A percentile compares a stretch with the other conserved stretches of the same genome.
These are phyloP conservation scores for Rhypophila decipiens DNA, from an alignment of 495 filamentous ascomycete species.

Conservation along the genomic window DNA sequence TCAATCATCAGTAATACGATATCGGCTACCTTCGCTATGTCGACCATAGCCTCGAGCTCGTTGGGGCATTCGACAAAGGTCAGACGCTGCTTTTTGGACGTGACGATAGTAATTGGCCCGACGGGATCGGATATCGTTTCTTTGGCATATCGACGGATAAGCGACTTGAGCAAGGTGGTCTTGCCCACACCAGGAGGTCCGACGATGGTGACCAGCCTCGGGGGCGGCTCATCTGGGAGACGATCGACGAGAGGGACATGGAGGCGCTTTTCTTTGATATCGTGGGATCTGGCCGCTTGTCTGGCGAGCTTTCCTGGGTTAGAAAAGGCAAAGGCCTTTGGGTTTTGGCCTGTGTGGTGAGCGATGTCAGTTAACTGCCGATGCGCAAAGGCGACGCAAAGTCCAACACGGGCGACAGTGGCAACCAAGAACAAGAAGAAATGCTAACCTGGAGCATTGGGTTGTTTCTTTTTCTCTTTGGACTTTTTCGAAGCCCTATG, in stretches of 20 bases:
- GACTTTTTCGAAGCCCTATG: slow-evolving; percentile 78
- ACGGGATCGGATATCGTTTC: slow-evolving; percentile 83
- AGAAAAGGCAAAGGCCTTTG: slow-evolving; percentile 85
- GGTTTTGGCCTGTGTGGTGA: slow-evolving; percentile 58
- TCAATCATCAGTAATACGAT: slow-evolving; percentile 97
- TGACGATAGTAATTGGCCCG: slow-evolving; percentile 91
- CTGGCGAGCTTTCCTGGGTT: slow-evolving; percentile 80
- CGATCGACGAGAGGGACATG: slow-evolving; percentile 96
- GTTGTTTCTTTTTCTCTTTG: slow-evolving; percentile 86
- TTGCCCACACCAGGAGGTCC: slow-evolving; percentile 82
- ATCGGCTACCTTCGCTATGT: slow-evolving; percentile 92
- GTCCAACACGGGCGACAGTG: too few relatives aligned
- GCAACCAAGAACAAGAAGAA: slow-evolving; percentile 2
- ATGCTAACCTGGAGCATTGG: slow-evolving; percentile 25
- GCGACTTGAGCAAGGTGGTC: slow-evolving; percentile 69
- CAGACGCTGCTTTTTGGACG: slow-evolving; percentile 83
- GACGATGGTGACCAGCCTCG: slow-evolving; percentile 84
- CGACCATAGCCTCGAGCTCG: slow-evolving; percentile 90
- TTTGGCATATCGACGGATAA: slow-evolving; percentile 91
- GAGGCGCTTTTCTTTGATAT: slow-evolving; percentile 92
- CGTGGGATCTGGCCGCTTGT: slow-evolving; percentile 79
- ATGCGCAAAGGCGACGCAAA: too few relatives aligned
- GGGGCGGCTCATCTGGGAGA: slow-evolving; percentile 90
- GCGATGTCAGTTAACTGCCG: background rate
- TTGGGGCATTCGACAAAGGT: slow-evolving; percentile 96